Conservation (phyloP, 208 protist species). For the Acanthamoeba culbertsoni region DNA sequence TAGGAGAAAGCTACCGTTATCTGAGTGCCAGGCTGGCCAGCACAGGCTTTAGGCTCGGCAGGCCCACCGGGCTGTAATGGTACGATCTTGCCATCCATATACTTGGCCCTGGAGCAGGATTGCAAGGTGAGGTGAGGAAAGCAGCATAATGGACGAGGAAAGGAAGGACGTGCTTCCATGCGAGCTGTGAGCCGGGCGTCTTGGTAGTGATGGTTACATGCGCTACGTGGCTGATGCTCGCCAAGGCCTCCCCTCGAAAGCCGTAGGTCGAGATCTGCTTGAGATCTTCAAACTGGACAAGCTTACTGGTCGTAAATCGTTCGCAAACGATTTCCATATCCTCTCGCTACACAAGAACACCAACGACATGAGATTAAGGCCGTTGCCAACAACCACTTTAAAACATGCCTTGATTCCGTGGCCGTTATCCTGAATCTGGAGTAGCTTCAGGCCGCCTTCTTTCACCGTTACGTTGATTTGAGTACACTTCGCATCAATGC, state of each 20-base stretch:
- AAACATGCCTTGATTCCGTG: conserved; percentile 88
- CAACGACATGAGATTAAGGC: background rate
- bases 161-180: conserved; percentile 74
- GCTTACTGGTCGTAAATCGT: conserved; percentile 90
- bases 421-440: conserved; percentile 98
- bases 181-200: conserved; percentile 76
- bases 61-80: conserved; percentile 44
- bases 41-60: conserved; percentile 80
- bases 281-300: conserved; percentile 86
- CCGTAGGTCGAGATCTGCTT: conserved; percentile 91
- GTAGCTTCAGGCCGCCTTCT: conserved; percentile 93
- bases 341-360: conserved; percentile 73
- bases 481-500: conserved; percentile 93
- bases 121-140: background rate
- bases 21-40: conserved; percentile 80
- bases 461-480: conserved; percentile 89
- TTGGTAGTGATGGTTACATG: conserved; percentile 84
- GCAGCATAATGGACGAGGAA: background rate
- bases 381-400: background rate
- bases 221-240: conserved; percentile 86
- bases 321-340: conserved; percentile 96
- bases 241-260: conserved; percentile 90
- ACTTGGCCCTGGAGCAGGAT: conserved; percentile 70
- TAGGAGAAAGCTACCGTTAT: conserved; percentile 69
- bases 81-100: conserved; percentile 79